Evolutionary conservation across 805 yeast genomes (phyloP).

Genomic region (Lipomyces anomalus): DNA sequence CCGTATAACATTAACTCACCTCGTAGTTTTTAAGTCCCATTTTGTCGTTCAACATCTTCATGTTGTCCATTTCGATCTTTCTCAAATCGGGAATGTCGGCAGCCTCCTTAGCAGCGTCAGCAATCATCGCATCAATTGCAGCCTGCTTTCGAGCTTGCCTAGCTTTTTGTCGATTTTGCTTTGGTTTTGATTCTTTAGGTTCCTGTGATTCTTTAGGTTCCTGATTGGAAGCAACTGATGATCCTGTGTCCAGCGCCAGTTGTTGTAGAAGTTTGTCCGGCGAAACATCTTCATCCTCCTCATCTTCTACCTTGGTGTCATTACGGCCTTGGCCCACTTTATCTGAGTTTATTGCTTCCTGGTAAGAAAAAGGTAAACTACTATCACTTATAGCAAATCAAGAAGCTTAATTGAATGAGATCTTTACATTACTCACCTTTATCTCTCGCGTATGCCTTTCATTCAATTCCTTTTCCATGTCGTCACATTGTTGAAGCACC

Average conservation of each 20-base stretch:
- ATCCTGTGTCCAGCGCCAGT: conserved; percentile 36
- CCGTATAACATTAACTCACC: conserved; percentile 4
- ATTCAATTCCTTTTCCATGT: conserved; percentile 53
- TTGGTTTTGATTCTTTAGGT: conserved; percentile 22
- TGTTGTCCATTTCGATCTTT: conserved; percentile 62
- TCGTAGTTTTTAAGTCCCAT: conserved; percentile 15
- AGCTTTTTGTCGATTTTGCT: conserved; percentile 80
- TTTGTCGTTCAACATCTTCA: conserved; percentile 36
- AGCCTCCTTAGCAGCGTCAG: conserved; percentile 71
- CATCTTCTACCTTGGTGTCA: conserved; percentile 28
- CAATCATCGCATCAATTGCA: conserved; percentile 53
- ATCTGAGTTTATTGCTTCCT: conserved; percentile 1
- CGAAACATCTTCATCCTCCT: conserved; percentile 46
- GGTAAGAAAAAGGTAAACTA: conserved; percentile 2
- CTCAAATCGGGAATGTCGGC: conserved; percentile 58
- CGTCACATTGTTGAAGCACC: conserved; percentile 53
- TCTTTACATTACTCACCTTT: conserved; percentile 18
- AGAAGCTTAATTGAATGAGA: background rate
- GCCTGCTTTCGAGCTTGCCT: conserved; percentile 71
- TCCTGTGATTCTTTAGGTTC: background rate
- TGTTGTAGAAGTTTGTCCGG: conserved; percentile 67
- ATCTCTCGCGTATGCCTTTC: conserved; percentile 52
- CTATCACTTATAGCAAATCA: background rate
- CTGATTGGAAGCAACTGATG: background rate
- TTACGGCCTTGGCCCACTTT: conserved; percentile 18